Conservation (phyloP, 176 grass and related monocot species). For the Avena sativa region DNA sequence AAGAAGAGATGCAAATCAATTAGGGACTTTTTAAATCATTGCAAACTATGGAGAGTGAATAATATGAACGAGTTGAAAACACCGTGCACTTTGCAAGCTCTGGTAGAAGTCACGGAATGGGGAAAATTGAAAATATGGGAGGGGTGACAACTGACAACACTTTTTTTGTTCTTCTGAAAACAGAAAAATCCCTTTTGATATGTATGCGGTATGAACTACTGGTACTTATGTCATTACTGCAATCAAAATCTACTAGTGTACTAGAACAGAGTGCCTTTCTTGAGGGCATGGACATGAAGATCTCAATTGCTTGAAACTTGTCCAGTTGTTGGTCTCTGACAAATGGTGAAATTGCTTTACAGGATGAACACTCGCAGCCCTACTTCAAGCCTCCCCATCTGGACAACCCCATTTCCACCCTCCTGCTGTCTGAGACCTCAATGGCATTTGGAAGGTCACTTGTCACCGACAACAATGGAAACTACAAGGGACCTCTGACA, state of each 20-base stretch:
- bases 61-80: background rate
- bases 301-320: background rate
- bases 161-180: background rate
- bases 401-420: conserved; percentile 96
- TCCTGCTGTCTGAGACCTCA: conserved; percentile 83
- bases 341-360: conserved; percentile 31
- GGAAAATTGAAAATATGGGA: background rate
- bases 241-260: background rate
- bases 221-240: background rate
- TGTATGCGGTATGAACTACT: background rate
- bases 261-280: background rate
- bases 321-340: background rate
- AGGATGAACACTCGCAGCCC: conserved; percentile 96
- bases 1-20: background rate
- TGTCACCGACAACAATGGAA: conserved; percentile 89
- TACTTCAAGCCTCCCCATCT: conserved; percentile 98
- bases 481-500: conserved; percentile 91
- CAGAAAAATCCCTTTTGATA: background rate
- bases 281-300: background rate
- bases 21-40: background rate
- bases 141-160: background rate
- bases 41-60: background rate
- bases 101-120: background rate
- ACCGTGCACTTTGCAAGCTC: background rate
- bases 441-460: conserved; percentile 94